These are phyloP conservation scores for Trypanosoma mega DNA, from an alignment of 208 protist genomes.

Conservation along the genomic window DNA sequence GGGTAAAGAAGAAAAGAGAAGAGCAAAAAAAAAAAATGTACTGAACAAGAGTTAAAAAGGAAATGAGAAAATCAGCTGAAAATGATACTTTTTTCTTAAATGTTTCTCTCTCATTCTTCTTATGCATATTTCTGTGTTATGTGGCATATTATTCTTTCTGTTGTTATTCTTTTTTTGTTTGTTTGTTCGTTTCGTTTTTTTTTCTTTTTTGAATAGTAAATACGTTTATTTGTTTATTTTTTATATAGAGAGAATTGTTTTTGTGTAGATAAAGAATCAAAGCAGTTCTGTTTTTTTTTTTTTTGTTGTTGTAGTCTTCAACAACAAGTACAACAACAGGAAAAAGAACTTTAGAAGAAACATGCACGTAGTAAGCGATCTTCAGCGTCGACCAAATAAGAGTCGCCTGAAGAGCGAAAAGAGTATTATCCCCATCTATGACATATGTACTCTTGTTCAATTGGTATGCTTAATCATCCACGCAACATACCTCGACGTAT, in stretches of 20 bases:
- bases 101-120: too few relatives aligned
- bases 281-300: neutral
- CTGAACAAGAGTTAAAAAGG: too few relatives aligned
- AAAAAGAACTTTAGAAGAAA: too few relatives aligned
- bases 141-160: neutral
- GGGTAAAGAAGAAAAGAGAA: too few relatives aligned
- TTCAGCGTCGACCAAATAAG: conserved; percentile 68
- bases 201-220: conserved; percentile 19
- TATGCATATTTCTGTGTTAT: conserved; percentile 1
- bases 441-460: conserved; percentile 59
- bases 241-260: conserved; percentile 21
- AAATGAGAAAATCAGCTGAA: too few relatives aligned
- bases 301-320: neutral
- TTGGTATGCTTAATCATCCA: conserved; percentile 49
- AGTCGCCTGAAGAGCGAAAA: conserved; percentile 69
- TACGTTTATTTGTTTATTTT: conserved; percentile 12
- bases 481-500: conserved; percentile 41
- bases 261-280: neutral
- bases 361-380: conserved; percentile 79
- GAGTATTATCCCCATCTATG: conserved; percentile 53
- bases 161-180: conserved; percentile 22
- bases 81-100: too few relatives aligned
- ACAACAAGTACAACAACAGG: too few relatives aligned
- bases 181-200: neutral
- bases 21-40: too few relatives aligned